Base-by-base conservation (phyloP, 768 basidiomycete genomes). In the Lentinula aciculospora region DNA sequence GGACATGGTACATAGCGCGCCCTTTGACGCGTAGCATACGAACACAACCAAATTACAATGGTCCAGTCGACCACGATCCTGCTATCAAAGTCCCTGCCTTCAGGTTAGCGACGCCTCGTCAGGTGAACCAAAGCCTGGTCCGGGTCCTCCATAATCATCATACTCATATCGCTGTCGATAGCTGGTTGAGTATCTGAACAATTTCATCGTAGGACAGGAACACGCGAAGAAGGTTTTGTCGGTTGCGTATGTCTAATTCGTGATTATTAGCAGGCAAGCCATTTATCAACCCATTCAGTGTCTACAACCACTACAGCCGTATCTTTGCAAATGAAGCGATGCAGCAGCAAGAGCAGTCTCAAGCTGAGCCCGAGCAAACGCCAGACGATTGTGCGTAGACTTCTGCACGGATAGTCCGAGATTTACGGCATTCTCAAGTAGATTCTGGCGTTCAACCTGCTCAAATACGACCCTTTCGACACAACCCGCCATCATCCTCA, bases 241-340 rank as follows among this genome's bases (percentile, higher is more conserved):
- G 36, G 95, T 98, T 47, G 95, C 94, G 93, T 94, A 72, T 68
- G 92, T 83, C 25, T 21, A 42, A 47, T 44, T 17, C 28, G 15
- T 23, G 40, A 10, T 40, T n/a, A 17, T 32, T 28, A 7, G 25
- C 19, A 3, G 29, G 4, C 13, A 12, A 21, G 15, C 36, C 32
- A 6, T 21, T 8, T 27, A 9, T n/a, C 29, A 28, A 19, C 17
- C 6, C 4, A 25, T 44, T 0, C 66, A 96, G 94, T 31, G 92
- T 96, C 1, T 97, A 87, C 79, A 96, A 97, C 64, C 95, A 97
- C 70, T 97, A 94, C 68, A 94, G 89, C 66, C 89, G 94, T 42
- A 86, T 93, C 4, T 81, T 83, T 25, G 85, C 88, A 57, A 90
- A 93, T 64, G 65, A 86, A 47, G 74, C 79, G 17, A 74, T 77